Base-by-base conservation (phyloP, 768 basidiomycete genomes). In the Mycena capillaripes region DNA sequence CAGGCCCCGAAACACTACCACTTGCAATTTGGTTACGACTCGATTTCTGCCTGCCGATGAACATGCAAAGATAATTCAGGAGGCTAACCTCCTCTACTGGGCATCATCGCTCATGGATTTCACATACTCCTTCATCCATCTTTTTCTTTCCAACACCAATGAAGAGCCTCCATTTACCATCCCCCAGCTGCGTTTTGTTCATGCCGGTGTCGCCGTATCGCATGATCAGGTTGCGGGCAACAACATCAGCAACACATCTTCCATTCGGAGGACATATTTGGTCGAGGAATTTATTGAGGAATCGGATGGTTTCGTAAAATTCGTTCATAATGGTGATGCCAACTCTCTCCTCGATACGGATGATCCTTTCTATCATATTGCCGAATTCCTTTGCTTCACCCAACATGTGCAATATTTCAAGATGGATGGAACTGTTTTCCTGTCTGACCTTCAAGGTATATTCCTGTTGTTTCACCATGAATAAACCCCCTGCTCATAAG, bases 391-490 rank as follows among this genome's bases (percentile, higher is more conserved):
- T 25, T 64, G 72, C 1, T 79, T 81, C 56, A 63, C 38, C 2
- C 78, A 81, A 56, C 80, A 81, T 68, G 72, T 79, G 14, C 80
- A 81, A 55, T 79, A 76, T 55, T 61, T 40, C n/a, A 75, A 78
- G 66, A 80, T 77, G 2, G 69, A 65, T 14, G 74, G 72, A 19
- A 12, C 66, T 11, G 77, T 66, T 0, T 81, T 79, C 55, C 44
- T 81, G 17, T 76, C 78, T 19, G 77, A 81, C 55, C 76, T 75
- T 44, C 80, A 80, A 77, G 80, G 79, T 78, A 25, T n/a, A 66
- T 44, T 4, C 19, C 4, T 16, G 21, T n/a, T n/a, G 16, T 17
- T 44, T 16, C 6, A 7, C 44, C 16, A 16, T 44, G 44, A 44
- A 16, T 21, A 65, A n/a, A n/a, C n/a, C n/a, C n/a, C n/a, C n/a